A percentile compares a stretch with the other conserved stretches of the same genome.
These are phyloP conservation scores for Claviceps sp. DNA, from an alignment of 2,329 filamentous ascomycete genomes.

Conservation along the genomic window DNA sequence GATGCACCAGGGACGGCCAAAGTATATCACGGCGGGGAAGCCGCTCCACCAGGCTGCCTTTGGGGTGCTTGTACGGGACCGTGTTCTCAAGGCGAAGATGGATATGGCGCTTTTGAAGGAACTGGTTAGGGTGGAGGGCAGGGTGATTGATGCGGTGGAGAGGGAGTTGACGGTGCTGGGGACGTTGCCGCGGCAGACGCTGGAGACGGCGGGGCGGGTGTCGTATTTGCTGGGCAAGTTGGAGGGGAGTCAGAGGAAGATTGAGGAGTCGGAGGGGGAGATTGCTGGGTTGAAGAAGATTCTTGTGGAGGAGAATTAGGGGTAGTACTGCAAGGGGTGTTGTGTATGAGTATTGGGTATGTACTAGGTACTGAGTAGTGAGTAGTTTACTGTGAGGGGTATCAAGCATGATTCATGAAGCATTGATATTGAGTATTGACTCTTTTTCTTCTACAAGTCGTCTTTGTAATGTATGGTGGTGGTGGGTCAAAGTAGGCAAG, in stretches of 20 bases:
- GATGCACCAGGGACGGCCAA: conserved; percentile 61
- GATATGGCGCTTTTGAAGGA: conserved; percentile 58
- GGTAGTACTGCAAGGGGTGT: too few species aligned
- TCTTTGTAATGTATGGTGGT: too few species aligned
- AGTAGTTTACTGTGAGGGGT: too few species aligned
- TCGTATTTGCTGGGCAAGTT: conserved; percentile 65
- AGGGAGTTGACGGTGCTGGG: conserved; percentile 61
- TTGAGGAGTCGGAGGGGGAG: conserved; percentile 60
- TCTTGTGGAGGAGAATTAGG: conserved; percentile 27
- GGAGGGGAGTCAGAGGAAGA: conserved; percentile 57
- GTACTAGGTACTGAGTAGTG: too few species aligned
- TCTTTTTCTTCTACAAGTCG: too few species aligned
- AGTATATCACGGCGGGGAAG: conserved; percentile 64
- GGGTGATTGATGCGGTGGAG: conserved; percentile 67
- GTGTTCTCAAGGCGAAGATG: conserved; percentile 59
- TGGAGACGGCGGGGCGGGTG: conserved; percentile 51
- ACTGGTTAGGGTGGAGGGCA: conserved; percentile 56
- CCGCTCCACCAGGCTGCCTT: conserved; percentile 84
- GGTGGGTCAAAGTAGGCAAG: too few species aligned
- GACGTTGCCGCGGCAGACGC: conserved; percentile 54
- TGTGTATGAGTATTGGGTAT: too few species aligned
- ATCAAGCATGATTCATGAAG: too few species aligned
- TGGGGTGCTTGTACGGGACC: conserved; percentile 53
- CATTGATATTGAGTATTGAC: too few species aligned
- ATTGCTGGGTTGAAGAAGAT: conserved; percentile 60